Evolutionary conservation across 768 basidiomycete species (phyloP).

Genomic region (Boletus tylopilopsis): DNA sequence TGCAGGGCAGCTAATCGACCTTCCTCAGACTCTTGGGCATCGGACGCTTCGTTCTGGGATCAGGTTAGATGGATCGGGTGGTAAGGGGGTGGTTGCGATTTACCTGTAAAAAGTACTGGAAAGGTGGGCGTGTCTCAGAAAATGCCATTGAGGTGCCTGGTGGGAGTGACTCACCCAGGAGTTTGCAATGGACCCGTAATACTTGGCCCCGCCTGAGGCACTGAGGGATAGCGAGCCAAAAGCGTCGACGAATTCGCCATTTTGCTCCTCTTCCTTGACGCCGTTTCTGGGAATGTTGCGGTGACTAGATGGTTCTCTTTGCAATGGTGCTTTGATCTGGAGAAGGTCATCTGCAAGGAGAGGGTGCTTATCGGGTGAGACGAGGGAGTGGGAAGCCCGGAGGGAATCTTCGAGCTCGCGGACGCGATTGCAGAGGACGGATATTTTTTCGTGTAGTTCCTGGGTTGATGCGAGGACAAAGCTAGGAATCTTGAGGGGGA

Average conservation of each 20-base stretch:
- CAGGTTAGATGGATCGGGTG: conserved; percentile 8
- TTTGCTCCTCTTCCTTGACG: conserved; percentile 60
- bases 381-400: conserved; percentile 52
- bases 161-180: conserved; percentile 52
- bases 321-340: conserved; percentile 71
- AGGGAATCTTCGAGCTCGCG: conserved; percentile 75
- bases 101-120: conserved; percentile 74
- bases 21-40: conserved; percentile 48
- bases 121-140: background rate
- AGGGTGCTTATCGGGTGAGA: conserved; percentile 60
- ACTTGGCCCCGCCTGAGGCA: conserved; percentile 68
- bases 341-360: conserved; percentile 70
- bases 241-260: conserved; percentile 70
- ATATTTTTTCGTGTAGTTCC: conserved; percentile 80
- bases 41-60: conserved; percentile 55
- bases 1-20: conserved; percentile 48
- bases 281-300: conserved; percentile 36
- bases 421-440: conserved; percentile 67
- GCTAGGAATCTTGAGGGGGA: conserved; percentile 31
- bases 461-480: conserved; percentile 79
- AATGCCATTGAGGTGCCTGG: conserved; percentile 3
- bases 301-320: conserved; percentile 52
- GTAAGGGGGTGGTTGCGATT: background rate
- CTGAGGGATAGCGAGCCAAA: conserved; percentile 78
- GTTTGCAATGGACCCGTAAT: conserved; percentile 71